A percentile compares a stretch with the other conserved stretches of the same genome.
These are phyloP conservation scores for Stramenopiles sp. DNA, from an alignment of 352 stramenopile genomes.

Conservation along the genomic window DNA sequence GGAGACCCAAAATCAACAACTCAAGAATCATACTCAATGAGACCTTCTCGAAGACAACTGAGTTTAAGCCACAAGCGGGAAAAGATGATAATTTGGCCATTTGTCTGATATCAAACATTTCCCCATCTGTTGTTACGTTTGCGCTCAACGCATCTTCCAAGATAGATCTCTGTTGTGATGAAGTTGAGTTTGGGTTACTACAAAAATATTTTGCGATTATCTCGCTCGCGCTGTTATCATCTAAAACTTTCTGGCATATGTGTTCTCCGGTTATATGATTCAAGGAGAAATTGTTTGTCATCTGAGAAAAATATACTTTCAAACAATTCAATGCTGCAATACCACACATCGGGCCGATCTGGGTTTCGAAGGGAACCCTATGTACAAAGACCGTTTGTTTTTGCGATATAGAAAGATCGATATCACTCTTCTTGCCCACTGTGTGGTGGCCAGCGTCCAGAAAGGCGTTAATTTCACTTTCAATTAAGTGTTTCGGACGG, in stretches of 20 bases:
- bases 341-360: neutral
- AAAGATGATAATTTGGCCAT: neutral
- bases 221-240: too few species aligned
- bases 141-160: neutral
- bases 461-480: neutral
- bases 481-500: neutral
- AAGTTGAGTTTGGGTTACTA: neutral
- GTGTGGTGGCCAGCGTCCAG: neutral
- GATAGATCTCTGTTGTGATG: neutral
- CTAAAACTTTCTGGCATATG: too few species aligned
- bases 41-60: neutral
- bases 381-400: neutral
- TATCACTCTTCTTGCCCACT: too few species aligned
- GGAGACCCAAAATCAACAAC: neutral
- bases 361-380: neutral
- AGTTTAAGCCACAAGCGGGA: neutral
- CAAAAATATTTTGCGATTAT: too few species aligned
- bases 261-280: too few species aligned
- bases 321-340: neutral
- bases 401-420: too few species aligned
- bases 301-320: neutral
- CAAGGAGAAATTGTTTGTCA: too few species aligned
- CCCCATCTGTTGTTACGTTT: neutral
- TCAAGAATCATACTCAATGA: neutral
- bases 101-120: neutral